Percentiles rank a stretch among this genome's conserved stretches.
phyloP scores from a whole-genome alignment of 2,329 filamentous ascomycete species.

The Dothiorella sarmentorum region DNA sequence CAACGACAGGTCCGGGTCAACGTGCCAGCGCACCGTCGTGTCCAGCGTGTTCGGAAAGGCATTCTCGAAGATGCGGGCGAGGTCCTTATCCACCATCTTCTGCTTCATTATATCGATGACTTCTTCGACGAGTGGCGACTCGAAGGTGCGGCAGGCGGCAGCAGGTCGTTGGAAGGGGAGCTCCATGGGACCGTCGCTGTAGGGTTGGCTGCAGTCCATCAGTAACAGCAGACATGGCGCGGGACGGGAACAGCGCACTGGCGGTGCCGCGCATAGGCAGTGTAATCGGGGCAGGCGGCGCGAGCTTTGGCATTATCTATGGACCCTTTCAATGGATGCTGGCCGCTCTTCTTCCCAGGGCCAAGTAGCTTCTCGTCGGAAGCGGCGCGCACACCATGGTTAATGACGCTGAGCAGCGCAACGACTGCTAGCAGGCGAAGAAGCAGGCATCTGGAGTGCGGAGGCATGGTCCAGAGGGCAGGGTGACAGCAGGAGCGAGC shows the following conservation, averaged over 20 bases:
- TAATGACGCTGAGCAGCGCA: neutral
- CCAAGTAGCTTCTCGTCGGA: neutral
- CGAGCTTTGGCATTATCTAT: conserved; percentile 2
- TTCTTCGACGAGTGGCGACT: conserved; percentile 79
- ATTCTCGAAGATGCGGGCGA: conserved; percentile 92
- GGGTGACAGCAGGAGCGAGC: neutral
- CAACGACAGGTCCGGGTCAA: conserved; percentile 49
- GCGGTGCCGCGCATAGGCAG: conserved; percentile 53
- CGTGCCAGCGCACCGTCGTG: conserved; percentile 86
- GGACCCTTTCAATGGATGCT: conserved; percentile 4
- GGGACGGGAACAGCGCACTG: conserved; percentile 52
- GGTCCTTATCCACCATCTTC: conserved; percentile 77
- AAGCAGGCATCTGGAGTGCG: neutral
- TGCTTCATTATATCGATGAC: conserved; percentile 80
- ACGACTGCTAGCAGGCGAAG: neutral
- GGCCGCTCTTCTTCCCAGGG: conserved; percentile 1
- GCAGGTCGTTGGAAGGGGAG: conserved; percentile 86
- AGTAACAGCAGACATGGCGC: conserved; percentile 22
- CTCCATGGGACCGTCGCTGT: conserved; percentile 72
- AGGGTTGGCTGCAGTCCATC: conserved; percentile 59
- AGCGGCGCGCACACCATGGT: neutral
- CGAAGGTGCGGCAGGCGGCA: conserved; percentile 80
- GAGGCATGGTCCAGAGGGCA: neutral
- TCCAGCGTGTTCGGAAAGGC: conserved; percentile 89
- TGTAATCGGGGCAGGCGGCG: conserved; percentile 64